Evolutionary conservation across 441 rosid genomes (phyloP).

Genomic region (Manihot esculenta): DNA sequence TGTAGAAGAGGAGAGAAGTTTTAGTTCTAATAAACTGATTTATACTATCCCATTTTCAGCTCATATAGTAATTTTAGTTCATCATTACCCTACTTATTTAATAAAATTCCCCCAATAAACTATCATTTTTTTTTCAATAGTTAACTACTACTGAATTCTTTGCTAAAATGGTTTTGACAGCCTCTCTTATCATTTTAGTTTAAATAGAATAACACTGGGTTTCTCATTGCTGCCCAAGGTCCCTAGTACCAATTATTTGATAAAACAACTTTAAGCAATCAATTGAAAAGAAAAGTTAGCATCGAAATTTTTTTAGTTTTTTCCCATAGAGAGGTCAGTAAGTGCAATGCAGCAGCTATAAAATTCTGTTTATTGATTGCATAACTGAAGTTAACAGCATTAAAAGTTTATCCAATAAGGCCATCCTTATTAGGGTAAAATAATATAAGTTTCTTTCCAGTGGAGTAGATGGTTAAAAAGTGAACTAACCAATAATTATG

Average conservation of each 20-base stretch:
- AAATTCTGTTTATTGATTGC: neutral
- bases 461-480: neutral
- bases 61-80: neutral
- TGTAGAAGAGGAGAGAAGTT: neutral
- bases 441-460: neutral
- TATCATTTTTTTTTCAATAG: neutral
- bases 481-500: neutral
- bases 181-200: neutral
- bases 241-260: neutral
- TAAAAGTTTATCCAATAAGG: too few species aligned
- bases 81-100: neutral
- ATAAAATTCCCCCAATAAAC: neutral
- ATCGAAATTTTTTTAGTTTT: neutral
- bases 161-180: neutral
- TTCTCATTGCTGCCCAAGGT: neutral
- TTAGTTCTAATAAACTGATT: neutral
- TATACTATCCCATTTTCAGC: neutral
- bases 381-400: neutral
- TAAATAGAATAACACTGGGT: neutral
- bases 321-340: neutral
- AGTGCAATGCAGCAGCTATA: neutral
- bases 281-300: neutral
- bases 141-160: too few species aligned
- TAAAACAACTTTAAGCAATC: neutral
- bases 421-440: neutral